These are phyloP conservation scores for Podaxis sp. DNA, from an alignment of 768 basidiomycete species.

Conservation along the genomic window DNA sequence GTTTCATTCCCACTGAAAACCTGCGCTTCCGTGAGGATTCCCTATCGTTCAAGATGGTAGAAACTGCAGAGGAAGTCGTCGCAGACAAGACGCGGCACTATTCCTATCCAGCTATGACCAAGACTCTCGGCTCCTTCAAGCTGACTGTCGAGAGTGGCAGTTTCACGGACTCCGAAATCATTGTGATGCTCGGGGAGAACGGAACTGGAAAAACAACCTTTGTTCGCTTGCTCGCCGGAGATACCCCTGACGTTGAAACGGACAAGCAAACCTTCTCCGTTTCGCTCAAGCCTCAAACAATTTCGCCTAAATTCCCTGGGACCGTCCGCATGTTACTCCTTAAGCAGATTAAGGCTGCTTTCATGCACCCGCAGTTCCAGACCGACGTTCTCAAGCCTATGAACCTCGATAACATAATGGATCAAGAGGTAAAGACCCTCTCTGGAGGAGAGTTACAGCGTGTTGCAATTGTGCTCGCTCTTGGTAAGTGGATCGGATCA, in stretches of 20 bases:
- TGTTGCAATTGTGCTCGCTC: conserved; percentile 91
- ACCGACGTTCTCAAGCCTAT: conserved; percentile 98
- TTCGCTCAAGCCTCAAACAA: conserved; percentile 98
- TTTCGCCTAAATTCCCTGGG: conserved; percentile 96
- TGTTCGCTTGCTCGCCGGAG: conserved; percentile 91
- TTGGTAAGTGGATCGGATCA: conserved; percentile 47
- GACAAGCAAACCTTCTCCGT: conserved; percentile 80
- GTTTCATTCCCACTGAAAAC: conserved; percentile 98
- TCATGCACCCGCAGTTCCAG: conserved; percentile 99
- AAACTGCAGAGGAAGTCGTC: conserved; percentile 88
- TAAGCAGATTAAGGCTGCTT: conserved; percentile 91
- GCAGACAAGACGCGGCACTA: conserved; percentile 87
- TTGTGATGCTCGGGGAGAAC: conserved; percentile 99
- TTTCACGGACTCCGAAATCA: conserved; percentile 99
- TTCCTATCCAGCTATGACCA: conserved; percentile 93
- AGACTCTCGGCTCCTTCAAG: conserved; percentile 94
- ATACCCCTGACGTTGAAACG: conserved; percentile 80
- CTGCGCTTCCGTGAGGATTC: conserved; percentile 96
- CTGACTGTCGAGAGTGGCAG: conserved; percentile 84
- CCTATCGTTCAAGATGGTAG: conserved; percentile 95
- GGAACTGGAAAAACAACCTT: conserved; percentile 99
- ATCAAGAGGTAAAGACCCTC: conserved; percentile 96
- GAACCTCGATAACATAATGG: conserved; percentile 90
- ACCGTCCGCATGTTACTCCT: conserved; percentile 93
- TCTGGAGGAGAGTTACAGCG: conserved; percentile 98